Evolutionary conservation across 2,329 filamentous ascomycete species (phyloP).

Genomic region (Catunica adiposa): DNA sequence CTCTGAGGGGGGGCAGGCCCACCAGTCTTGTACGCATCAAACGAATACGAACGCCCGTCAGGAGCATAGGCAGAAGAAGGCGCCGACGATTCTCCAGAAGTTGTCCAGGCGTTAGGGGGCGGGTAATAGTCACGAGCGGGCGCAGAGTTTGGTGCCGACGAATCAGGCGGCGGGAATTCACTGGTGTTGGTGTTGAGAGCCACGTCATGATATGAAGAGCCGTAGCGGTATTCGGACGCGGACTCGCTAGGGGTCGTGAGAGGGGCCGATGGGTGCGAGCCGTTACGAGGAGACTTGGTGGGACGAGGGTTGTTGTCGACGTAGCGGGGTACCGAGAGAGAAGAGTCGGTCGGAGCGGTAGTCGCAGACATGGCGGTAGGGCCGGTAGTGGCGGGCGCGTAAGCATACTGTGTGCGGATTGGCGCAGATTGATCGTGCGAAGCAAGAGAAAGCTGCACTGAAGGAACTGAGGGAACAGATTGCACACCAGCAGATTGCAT

Average conservation of each 20-base stretch:
- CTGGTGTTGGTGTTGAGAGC: slow-evolving; percentile 17
- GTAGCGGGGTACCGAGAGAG: slow-evolving; percentile 39
- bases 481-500: slow-evolving; percentile 23
- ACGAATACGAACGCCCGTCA: slow-evolving; percentile 29
- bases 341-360: slow-evolving; percentile 25
- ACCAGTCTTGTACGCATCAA: slow-evolving; percentile 32
- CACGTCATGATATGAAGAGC: slow-evolving; percentile 27
- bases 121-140: slow-evolving; percentile 37
- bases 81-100: slow-evolving; percentile 7
- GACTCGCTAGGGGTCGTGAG: slow-evolving; percentile 33
- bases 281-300: slow-evolving; percentile 39
- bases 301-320: slow-evolving; percentile 38
- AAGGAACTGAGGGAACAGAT: slow-evolving; percentile 20
- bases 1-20: slow-evolving; percentile 25
- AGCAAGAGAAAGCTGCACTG: slow-evolving; percentile 34
- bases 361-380: slow-evolving; percentile 33
- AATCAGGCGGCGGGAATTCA: slow-evolving; percentile 17
- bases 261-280: slow-evolving; percentile 33
- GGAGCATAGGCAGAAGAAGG: slow-evolving; percentile 9
- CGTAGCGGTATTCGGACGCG: slow-evolving; percentile 40
- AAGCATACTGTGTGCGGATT: slow-evolving; percentile 39
- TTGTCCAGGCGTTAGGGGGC: slow-evolving; percentile 33
- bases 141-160: slow-evolving; percentile 18
- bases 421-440: slow-evolving; percentile 29
- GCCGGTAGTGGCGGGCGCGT: slow-evolving; percentile 33